phyloP scores from a whole-genome alignment of 1,284 basidiomycete species.

The Papiliotrema flavescens region DNA sequence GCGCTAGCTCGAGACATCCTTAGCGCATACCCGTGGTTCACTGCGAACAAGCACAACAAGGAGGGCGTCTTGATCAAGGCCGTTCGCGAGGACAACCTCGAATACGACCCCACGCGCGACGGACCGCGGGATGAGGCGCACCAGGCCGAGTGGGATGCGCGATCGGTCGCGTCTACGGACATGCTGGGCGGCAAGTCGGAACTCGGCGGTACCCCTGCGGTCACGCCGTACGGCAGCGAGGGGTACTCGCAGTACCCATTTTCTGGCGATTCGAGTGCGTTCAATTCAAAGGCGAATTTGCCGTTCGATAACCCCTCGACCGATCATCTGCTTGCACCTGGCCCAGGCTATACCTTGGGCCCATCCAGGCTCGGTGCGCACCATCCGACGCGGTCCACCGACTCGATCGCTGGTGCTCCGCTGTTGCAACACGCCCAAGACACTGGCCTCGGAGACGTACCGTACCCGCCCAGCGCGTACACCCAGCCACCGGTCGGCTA shows the following conservation, averaged over 20 bases:
- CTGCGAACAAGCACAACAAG: slow-evolving; percentile 28
- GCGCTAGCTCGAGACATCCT: slow-evolving; percentile 41
- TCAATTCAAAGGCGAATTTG: slow-evolving; percentile 17
- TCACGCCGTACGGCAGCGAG: slow-evolving; percentile 11
- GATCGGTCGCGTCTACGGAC: slow-evolving; percentile 40
- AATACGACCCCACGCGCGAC: slow-evolving; percentile 45
- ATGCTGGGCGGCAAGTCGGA: slow-evolving; percentile 33
- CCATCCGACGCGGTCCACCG: not conserved
- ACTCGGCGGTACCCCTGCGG: slow-evolving; percentile 6
- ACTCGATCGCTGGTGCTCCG: slow-evolving; percentile 10
- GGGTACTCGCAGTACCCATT: slow-evolving; percentile 25
- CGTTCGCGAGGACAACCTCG: slow-evolving; percentile 48
- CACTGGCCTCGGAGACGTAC: slow-evolving; percentile 5
- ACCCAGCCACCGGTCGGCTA: slow-evolving; percentile 22
- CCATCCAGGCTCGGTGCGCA: not conserved
- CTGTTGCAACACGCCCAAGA: slow-evolving; percentile 4
- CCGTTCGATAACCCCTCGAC: slow-evolving; percentile 35
- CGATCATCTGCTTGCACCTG: slow-evolving; percentile 27
- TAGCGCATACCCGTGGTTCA: slow-evolving; percentile 47
- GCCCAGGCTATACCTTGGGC: slow-evolving; percentile 10
- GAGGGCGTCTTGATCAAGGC: slow-evolving; percentile 44
- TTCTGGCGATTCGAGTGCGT: slow-evolving; percentile 11
- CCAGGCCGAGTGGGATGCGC: slow-evolving; percentile 42
- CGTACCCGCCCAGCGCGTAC: slow-evolving; percentile 26
- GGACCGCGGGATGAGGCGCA: slow-evolving; percentile 32